These are phyloP conservation scores for Gaertneriomyces sp. DNA, from an alignment of 192 early-diverging fungal genomes.

Conservation along the genomic window DNA sequence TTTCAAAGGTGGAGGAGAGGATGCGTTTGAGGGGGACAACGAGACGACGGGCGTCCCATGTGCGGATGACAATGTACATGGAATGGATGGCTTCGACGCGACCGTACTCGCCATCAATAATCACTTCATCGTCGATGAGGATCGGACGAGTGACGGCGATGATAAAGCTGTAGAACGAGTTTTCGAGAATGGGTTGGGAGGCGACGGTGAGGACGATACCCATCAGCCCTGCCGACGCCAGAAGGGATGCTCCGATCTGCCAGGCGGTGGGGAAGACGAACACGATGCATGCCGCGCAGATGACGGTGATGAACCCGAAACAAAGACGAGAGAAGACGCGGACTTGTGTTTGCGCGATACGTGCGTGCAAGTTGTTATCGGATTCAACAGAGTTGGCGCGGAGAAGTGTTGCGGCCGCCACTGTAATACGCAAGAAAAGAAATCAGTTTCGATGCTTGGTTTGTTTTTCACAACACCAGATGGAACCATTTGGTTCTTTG, in stretches of 20 bases:
- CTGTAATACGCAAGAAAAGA: background rate
- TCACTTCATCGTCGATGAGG: slow-evolving; percentile 29
- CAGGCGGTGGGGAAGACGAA: slow-evolving; percentile 26
- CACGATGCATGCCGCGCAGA: slow-evolving; percentile 25
- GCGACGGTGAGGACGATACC: slow-evolving; percentile 28
- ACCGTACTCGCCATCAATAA: slow-evolving; percentile 35
- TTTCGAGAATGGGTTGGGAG: slow-evolving; percentile 30
- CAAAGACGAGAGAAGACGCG: slow-evolving; percentile 26
- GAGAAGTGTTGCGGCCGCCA: slow-evolving; percentile 10
- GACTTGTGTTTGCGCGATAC: slow-evolving; percentile 30
- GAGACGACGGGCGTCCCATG: slow-evolving; percentile 31
- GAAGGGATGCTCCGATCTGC: slow-evolving; percentile 30
- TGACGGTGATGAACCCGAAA: slow-evolving; percentile 20
- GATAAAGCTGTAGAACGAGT: slow-evolving; percentile 18
- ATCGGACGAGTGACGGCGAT: slow-evolving; percentile 26
- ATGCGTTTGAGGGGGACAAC: slow-evolving; percentile 27
- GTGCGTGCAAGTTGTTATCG: slow-evolving; percentile 29
- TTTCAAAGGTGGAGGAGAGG: slow-evolving; percentile 28
- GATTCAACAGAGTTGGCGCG: slow-evolving; percentile 19
- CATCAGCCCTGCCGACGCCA: slow-evolving; percentile 28
- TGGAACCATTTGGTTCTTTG: background rate
- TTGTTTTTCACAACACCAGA: background rate
- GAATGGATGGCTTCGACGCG: slow-evolving; percentile 24
- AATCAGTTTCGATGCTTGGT: background rate
- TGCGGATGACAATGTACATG: slow-evolving; percentile 25